These are phyloP conservation scores for Chaetomium sp. DNA, from an alignment of 2,329 filamentous ascomycete species.

Conservation along the genomic window DNA sequence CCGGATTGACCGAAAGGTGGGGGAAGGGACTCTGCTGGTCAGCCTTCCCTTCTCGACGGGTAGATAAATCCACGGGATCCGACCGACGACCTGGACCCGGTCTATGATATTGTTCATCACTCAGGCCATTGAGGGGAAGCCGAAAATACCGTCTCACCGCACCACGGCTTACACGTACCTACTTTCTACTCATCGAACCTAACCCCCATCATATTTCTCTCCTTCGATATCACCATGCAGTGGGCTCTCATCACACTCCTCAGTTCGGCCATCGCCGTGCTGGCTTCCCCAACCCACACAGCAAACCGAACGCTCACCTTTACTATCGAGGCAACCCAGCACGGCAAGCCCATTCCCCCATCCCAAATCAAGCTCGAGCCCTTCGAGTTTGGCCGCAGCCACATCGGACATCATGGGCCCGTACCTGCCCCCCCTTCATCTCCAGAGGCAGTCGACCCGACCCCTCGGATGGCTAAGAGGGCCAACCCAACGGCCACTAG, in stretches of 20 bases:
- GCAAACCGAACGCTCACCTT: slow-evolving; percentile 11
- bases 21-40: no score
- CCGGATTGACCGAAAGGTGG: no score
- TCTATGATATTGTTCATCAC: no score
- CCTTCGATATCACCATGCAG: slow-evolving; percentile 16
- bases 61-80: no score
- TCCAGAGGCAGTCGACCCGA: no score
- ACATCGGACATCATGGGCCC: background rate
- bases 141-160: no score
- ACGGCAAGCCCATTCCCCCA: slow-evolving; percentile 20
- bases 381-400: slow-evolving; percentile 13
- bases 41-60: no score
- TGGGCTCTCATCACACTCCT: slow-evolving; percentile 13
- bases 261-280: slow-evolving; percentile 14
- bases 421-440: no score
- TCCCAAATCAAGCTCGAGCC: slow-evolving; percentile 22
- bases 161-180: no score
- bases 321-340: slow-evolving; percentile 17
- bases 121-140: no score
- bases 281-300: slow-evolving; percentile 9
- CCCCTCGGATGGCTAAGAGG: slow-evolving; percentile 7
- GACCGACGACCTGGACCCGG: no score
- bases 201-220: background rate
- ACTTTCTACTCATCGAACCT: background rate
- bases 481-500: slow-evolving; percentile 15